These are phyloP conservation scores for Ophiocordyceps sinensis DNA, from an alignment of 2,329 filamentous ascomycete genomes.

Conservation along the genomic window DNA sequence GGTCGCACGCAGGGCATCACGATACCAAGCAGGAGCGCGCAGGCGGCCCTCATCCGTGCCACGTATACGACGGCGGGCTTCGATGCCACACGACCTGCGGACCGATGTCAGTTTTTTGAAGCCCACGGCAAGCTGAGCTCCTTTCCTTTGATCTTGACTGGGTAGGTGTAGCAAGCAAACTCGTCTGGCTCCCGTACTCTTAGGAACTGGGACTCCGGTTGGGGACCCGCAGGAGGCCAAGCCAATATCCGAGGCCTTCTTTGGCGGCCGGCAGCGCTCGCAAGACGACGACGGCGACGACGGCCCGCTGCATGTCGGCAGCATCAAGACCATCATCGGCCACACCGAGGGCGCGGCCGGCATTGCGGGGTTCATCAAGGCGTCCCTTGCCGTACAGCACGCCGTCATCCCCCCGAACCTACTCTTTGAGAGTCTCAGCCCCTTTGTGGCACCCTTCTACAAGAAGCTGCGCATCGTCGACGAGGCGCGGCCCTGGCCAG, in stretches of 20 bases:
- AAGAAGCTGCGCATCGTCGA: slow-evolving; percentile 8
- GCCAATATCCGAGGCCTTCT: slow-evolving; percentile 25
- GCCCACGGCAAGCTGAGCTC: no score
- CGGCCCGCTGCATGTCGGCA: slow-evolving; percentile 2
- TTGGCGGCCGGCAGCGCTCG: slow-evolving; percentile 6
- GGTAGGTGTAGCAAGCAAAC: no score
- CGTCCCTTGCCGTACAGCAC: slow-evolving; percentile 6
- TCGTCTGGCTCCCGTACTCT: no score
- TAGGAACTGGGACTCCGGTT: slow-evolving; percentile 23
- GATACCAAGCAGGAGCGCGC: slow-evolving; percentile 5
- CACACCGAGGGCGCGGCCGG: slow-evolving; percentile 12
- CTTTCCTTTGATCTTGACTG: no score
- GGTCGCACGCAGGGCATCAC: slow-evolving; percentile 11
- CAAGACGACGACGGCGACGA: not conserved
- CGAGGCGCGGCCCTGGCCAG: slow-evolving; percentile 9
- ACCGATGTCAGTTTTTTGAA: slow-evolving; percentile 14
- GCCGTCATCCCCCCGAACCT: slow-evolving; percentile 15
- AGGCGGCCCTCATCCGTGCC: slow-evolving; percentile 11
- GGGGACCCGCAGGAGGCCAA: slow-evolving; percentile 12
- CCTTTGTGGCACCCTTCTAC: slow-evolving; percentile 10
- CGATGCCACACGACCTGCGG: not conserved
- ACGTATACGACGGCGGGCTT: slow-evolving; percentile 15
- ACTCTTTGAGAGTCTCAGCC: slow-evolving; percentile 13
- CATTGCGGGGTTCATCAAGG: slow-evolving; percentile 9
- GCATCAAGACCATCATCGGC: slow-evolving; percentile 12